Conservation (phyloP, 208 protist genomes). For the Sergeia podlipaevii region DNA sequence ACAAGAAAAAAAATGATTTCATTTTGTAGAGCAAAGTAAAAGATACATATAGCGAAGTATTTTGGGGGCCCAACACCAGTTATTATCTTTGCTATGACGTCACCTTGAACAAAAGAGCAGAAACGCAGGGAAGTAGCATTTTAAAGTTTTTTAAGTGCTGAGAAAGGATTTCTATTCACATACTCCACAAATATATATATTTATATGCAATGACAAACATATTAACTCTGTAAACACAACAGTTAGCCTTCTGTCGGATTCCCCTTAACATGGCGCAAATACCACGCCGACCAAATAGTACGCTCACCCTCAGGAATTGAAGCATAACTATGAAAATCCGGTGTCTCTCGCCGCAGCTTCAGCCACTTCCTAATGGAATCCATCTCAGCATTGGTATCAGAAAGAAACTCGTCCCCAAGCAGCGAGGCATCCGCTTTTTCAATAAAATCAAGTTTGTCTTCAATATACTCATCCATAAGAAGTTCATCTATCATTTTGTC, state of each 20-base stretch:
- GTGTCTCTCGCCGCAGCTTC: conserved; percentile 42
- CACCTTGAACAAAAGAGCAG: too few species aligned
- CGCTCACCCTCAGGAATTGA: conserved; percentile 60
- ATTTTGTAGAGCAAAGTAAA: too few species aligned
- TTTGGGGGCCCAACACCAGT: too few species aligned
- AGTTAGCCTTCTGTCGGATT: conserved; percentile 7
- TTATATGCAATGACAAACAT: too few species aligned
- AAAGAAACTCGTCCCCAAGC: conserved; percentile 49
- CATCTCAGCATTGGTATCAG: conserved; percentile 14
- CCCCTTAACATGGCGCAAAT: conserved; percentile 56
- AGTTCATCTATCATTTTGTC: conserved; percentile 25
- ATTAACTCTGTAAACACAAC: too few species aligned
- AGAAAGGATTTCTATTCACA: too few species aligned
- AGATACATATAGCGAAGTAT: too few species aligned
- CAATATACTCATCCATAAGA: conserved; percentile 31
- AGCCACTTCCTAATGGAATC: conserved; percentile 42
- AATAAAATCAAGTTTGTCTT: conserved; percentile 33
- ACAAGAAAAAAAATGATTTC: too few species aligned
- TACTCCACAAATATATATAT: too few species aligned
- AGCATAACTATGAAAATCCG: conserved; percentile 69
- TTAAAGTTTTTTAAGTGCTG: too few species aligned
- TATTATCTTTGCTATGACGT: too few species aligned
- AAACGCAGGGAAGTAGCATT: too few species aligned
- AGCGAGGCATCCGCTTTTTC: conserved; percentile 28
- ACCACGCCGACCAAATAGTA: conserved; percentile 71